Evolutionary conservation across 345 rosid species (phyloP).

Genomic region (Populus deltoides): DNA sequence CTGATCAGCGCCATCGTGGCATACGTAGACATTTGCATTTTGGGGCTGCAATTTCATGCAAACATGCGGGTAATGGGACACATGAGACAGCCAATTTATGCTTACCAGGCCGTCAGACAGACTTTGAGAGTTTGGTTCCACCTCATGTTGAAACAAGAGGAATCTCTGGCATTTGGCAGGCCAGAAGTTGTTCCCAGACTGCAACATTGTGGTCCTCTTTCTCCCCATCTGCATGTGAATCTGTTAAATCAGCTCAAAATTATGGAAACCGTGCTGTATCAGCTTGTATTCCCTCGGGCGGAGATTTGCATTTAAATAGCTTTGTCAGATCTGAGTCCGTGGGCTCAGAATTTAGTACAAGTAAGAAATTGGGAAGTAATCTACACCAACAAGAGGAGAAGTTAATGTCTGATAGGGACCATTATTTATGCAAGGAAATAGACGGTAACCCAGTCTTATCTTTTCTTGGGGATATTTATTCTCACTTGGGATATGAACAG

Average conservation of each 20-base stretch:
- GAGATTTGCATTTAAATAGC: slow-evolving; percentile 17
- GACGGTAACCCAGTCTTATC: slow-evolving; percentile 4
- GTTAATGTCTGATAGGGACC: neutral
- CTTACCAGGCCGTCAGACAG: neutral
- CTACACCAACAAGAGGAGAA: slow-evolving; percentile 14
- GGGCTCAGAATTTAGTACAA: slow-evolving; percentile 12
- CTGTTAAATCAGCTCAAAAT: slow-evolving; percentile 2
- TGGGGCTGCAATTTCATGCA: slow-evolving; percentile 13
- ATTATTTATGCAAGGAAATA: slow-evolving; percentile 5
- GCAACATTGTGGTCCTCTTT: neutral
- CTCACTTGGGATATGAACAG: neutral
- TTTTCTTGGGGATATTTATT: slow-evolving; percentile 2
- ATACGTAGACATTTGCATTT: slow-evolving; percentile 38
- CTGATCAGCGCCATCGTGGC: slow-evolving; percentile 20
- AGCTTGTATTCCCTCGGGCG: slow-evolving; percentile 5
- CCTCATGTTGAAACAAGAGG: slow-evolving; percentile 9
- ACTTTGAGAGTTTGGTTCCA: slow-evolving; percentile 3
- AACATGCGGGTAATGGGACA: neutral
- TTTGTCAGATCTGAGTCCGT: neutral
- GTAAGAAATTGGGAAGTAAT: slow-evolving; percentile 10
- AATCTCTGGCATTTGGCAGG: slow-evolving; percentile 5
- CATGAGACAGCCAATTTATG: neutral
- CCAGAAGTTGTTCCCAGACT: slow-evolving; percentile 1
- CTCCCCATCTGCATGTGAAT: slow-evolving; percentile 18
- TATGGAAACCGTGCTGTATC: slow-evolving; percentile 9